These are phyloP conservation scores for Bauhinia variegata DNA, from an alignment of 306 rosid species.

Conservation along the genomic window DNA sequence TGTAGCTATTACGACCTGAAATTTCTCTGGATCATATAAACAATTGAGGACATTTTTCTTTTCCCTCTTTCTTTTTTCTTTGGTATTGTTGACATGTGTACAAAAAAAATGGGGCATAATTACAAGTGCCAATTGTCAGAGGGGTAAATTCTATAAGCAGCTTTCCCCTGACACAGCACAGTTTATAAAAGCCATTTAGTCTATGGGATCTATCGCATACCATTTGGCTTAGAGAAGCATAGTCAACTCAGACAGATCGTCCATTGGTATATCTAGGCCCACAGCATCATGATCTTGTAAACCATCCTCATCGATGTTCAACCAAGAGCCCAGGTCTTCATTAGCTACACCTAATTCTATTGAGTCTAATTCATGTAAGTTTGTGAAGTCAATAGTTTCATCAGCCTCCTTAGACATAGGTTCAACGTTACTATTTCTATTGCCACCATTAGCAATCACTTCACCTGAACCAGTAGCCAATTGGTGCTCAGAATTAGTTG, in stretches of 20 bases:
- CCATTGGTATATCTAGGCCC: slow-evolving; percentile 90
- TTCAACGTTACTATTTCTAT: slow-evolving; percentile 42
- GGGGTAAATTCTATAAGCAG: slow-evolving; percentile 61
- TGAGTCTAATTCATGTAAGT: slow-evolving; percentile 67
- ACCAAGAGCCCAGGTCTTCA: slow-evolving; percentile 74
- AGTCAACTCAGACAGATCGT: slow-evolving; percentile 72
- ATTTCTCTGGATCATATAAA: slow-evolving; percentile 39
- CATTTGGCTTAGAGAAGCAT: slow-evolving; percentile 54
- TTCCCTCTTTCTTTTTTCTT: slow-evolving; percentile 36
- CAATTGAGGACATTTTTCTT: slow-evolving; percentile 42
- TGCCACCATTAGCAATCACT: slow-evolving; percentile 36
- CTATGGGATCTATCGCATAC: slow-evolving; percentile 47
- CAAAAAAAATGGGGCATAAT: slow-evolving; percentile 75
- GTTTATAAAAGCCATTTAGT: slow-evolving; percentile 42
- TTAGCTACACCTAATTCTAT: slow-evolving; percentile 61
- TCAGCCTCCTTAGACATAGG: slow-evolving; percentile 43
- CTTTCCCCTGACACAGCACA: slow-evolving; percentile 53
- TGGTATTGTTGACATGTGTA: slow-evolving; percentile 50
- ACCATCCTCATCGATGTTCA: slow-evolving; percentile 68
- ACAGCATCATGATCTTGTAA: slow-evolving; percentile 58
- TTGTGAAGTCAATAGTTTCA: slow-evolving; percentile 49
- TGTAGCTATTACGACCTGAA: slow-evolving; percentile 40
- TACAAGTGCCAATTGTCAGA: slow-evolving; percentile 64
- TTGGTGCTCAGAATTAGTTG: slow-evolving; percentile 41
- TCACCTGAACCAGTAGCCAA: slow-evolving; percentile 48